phyloP scores from a whole-genome alignment of 139 green algal species.

The Haematococcus sp. region DNA sequence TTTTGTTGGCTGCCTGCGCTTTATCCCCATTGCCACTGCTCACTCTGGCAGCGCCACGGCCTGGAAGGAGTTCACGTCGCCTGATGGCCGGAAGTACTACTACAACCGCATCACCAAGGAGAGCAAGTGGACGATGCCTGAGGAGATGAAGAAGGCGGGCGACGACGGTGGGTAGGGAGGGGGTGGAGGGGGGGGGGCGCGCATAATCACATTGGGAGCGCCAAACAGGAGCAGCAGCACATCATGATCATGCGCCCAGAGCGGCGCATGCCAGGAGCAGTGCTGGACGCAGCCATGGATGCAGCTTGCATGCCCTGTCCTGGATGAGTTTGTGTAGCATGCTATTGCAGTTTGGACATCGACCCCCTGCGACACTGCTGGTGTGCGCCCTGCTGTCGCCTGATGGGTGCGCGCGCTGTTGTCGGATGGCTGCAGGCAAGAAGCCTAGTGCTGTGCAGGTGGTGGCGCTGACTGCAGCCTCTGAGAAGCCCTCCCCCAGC shows the following conservation, averaged over 20 bases:
- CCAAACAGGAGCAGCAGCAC: not conserved
- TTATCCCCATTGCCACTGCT: too few species aligned
- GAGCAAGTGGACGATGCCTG: slow-evolving; percentile 79
- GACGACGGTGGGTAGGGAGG: slow-evolving; percentile 12
- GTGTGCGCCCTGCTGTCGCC: too few species aligned
- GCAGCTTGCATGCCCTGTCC: too few species aligned
- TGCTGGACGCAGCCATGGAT: too few species aligned
- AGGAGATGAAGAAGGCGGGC: slow-evolving; percentile 57
- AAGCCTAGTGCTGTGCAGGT: not conserved
- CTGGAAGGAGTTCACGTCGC: slow-evolving; percentile 83
- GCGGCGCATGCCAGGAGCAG: too few species aligned
- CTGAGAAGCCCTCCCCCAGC: not conserved
- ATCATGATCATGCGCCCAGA: not conserved
- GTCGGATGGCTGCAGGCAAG: too few species aligned
- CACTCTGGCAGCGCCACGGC: slow-evolving; percentile 1
- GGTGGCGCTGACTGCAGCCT: not conserved
- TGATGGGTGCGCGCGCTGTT: too few species aligned
- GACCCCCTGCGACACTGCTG: too few species aligned
- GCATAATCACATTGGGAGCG: too few species aligned
- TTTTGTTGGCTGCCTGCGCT: too few species aligned
- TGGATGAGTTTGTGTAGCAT: too few species aligned
- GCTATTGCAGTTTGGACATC: too few species aligned
- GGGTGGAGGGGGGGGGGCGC: not conserved
- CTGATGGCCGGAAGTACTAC: slow-evolving; percentile 90
- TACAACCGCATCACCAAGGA: slow-evolving; percentile 81